Evolutionary conservation across 805 yeast species (phyloP), one percentile per base, ranked within the genome.

Genomic region (Pichia insulana): DNA sequence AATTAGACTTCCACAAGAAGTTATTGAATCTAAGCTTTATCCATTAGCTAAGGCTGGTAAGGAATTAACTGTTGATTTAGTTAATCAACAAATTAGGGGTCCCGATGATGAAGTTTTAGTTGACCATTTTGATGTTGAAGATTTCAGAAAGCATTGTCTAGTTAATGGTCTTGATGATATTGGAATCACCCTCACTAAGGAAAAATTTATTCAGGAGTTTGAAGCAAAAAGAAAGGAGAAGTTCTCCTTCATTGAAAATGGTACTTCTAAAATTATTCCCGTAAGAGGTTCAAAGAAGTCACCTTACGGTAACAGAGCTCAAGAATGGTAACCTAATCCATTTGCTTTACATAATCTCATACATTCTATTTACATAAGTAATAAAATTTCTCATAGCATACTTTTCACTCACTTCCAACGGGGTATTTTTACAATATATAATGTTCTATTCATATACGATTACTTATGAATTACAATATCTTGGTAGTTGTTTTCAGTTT

Each of bases 131-230:
- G 96, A 86, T 4, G 77, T 92, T 48, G 97, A 89, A 63, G 74
- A 69, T 28, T 92, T 89, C 74, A 83, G 97, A 73, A 88, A 89
- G 67, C 95, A 90, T 64, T 92, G 97, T 62, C 73, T 92, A 54
- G 70, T 90, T 43, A 87, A 92, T 52, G 98, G 98, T 50, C 78
- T 92, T 48, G 98, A 92, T 63, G 98, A 92, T 62, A 92, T 92
- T 65, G 97, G 97, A 34, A 75, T 92, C 57, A 92, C 98, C 40
- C 68, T 92, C 55, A 90, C 88, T 65, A 87, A 88, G 67, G 96
- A 86, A 66, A 76, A 76, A 41, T 78, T 55, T 63, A 92, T 92
- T 54, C 44, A 62, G 41, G 71, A 77, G 53, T 92, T 78, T 57
- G 98, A 92, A 70, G 75, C 67, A 18, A 65, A 67, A 50, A 84